Evolutionary conservation across 2,329 filamentous ascomycete genomes (phyloP).

Genomic region (Verticillium zaregamsianum): DNA sequence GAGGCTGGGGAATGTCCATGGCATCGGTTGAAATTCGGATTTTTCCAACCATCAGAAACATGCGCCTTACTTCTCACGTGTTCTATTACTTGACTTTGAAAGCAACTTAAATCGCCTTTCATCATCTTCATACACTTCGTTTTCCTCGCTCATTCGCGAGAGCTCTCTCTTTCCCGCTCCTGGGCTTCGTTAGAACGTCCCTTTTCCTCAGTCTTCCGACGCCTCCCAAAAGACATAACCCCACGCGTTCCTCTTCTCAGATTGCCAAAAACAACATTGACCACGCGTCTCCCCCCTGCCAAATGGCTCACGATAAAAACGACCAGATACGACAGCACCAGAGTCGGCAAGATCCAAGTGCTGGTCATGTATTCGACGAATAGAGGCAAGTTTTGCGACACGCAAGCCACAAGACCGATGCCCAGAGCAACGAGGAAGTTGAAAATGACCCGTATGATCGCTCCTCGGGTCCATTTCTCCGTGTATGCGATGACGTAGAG

Average conservation of each 20-base stretch:
- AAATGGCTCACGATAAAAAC: not conserved
- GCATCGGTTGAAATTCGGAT: no score
- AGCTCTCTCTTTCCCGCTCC: no score
- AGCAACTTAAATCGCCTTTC: no score
- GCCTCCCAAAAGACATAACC: no score
- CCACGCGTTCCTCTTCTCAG: not conserved
- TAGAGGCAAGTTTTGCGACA: slow-evolving; percentile 17
- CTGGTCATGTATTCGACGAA: slow-evolving; percentile 15
- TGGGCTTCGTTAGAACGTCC: no score
- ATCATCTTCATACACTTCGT: no score
- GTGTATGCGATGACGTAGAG: slow-evolving; percentile 25
- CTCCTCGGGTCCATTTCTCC: slow-evolving; percentile 25
- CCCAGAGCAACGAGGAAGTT: slow-evolving; percentile 24
- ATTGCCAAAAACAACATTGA: not conserved
- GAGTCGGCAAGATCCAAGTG: not conserved
- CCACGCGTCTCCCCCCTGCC: not conserved
- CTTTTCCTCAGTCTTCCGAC: no score
- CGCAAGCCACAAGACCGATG: slow-evolving; percentile 19
- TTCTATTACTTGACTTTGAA: no score
- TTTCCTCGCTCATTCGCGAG: no score
- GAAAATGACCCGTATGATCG: slow-evolving; percentile 23
- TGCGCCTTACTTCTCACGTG: no score
- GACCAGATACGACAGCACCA: not conserved
- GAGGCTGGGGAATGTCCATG: no score
- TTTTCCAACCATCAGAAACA: no score